Base-by-base conservation (phyloP, 179 eudicot genomes). In the Silene coronaria region DNA sequence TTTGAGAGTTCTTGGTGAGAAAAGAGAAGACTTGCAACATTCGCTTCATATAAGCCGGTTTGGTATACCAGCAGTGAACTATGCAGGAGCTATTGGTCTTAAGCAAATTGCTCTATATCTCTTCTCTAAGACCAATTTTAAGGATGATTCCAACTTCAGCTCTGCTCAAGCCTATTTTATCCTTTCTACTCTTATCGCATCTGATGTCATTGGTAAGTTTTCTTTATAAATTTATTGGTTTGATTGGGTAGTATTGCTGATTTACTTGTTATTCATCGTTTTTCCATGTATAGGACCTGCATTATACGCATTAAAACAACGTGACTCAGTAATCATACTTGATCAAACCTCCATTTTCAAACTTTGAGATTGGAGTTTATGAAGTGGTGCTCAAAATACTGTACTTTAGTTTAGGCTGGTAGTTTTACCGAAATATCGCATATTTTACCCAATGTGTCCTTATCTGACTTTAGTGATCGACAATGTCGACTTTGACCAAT, bases 1-100 rank as follows among this genome's bases (percentile, higher is more conserved):
- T 21, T 22, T 58, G 42, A 58, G 66, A 32, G 22, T 72, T 32
- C 51, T 72, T 28, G 65, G 48, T 21, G 75, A 30, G 27, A 57
- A 57, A 10, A 55, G 75, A 30, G 42, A 19, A 21, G 75, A 72
- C n/a, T 58, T 72, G 2, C 75, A 55, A 32, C 75, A 58, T 32
- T 72, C 75, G 46, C 66, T 71, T n/a, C 74, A 71, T 28, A 53
- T 71, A 6, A 53, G 74, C 28, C 74, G 74, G 7, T 71, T 71
- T 53, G 74, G 74, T 71, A 71, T 71, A 27, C 75, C 75, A 17
- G 75, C 66, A 57, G 75, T 72, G 66, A 71, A 71, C 74, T 72
- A 72, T 30, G 75, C 75, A 30, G 75, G 65, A 55, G 51, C 48
- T 58, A 30, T 55, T 11, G 75, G 75, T 32, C 66, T 58, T 58